Evolutionary conservation across 1,284 basidiomycete species (phyloP), one percentile per base, ranked within the genome.

Genomic region (Schizopora paradoxa): DNA sequence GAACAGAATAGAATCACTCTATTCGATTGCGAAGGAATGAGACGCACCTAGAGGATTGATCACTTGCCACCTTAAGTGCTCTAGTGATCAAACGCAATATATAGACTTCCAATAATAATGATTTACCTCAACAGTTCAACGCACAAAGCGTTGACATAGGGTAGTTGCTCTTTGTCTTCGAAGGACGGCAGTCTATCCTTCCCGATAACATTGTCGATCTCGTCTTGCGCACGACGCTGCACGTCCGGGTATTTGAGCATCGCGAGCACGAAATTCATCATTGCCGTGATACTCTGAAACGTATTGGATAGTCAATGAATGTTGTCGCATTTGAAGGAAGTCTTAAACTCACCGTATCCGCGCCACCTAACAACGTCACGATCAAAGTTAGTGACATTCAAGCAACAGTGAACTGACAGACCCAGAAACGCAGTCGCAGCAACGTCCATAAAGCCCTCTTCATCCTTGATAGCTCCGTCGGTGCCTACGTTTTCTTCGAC

Each of bases 161-260:
- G 56, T 10, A 58, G 33, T 8, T 38, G 27, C 11, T 47, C 41
- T 16, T 48, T 40, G 36, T 58, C 56, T 3, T 43, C 46, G 19
- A 56, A 38, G 5, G 41, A 46, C 4, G 56, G 56, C 2, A 56
- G 32, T 13, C 56, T 38, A 7, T 52, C 52, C 1, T 21, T 34
- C 4, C 55, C 55, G 22, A 53, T 46, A 22, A 56, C 51, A 14
- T 33, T 29, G 26, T 56, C 55, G 10, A 58, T 41, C 39, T 58
- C 55, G 14, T 42, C 49, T 45, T 55, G 49, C 5, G 35, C 54
- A 19, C 47, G 41, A 2, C 7, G 13, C 31, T 53, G 52, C 6
- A 49, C 43, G 8, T 53, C 49, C 11, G 49, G 54, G 39, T 49
- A 40, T 10, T 44, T 23, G 11, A 33, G 34, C 43, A 55, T 48